These are phyloP conservation scores for Solanum pinnatisectum DNA, from an alignment of 257 asterid species.

Conservation along the genomic window DNA sequence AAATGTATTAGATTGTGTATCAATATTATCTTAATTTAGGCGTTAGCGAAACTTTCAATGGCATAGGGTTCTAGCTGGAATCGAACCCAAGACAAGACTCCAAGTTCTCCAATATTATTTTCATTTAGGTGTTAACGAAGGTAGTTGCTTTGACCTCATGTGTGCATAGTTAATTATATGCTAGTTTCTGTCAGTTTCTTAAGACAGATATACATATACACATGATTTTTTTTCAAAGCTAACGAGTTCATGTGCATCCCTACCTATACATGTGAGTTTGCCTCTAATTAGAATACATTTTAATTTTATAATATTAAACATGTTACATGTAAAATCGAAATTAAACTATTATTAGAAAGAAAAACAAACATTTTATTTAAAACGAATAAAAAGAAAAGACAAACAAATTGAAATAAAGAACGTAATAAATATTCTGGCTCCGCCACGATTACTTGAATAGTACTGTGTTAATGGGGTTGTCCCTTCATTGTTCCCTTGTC, in stretches of 20 bases:
- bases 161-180: background rate
- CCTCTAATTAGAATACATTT: background rate
- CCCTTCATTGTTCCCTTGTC: conserved; percentile 25
- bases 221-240: background rate
- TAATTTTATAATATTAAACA: no score
- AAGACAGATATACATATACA: no score
- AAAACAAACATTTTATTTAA: no score
- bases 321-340: no score
- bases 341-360: background rate
- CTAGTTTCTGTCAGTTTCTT: no score
- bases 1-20: no score
- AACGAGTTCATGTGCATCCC: background rate
- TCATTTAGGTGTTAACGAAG: no score
- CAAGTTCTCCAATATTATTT: no score
- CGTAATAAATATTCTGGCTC: background rate
- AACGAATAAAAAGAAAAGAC: background rate
- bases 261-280: background rate
- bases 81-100: background rate
- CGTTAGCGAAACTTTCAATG: no score
- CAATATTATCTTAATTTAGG: no score
- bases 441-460: background rate
- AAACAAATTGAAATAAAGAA: no score
- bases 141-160: background rate
- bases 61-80: background rate
- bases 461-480: conserved; percentile 15